phyloP scores from a whole-genome alignment of 805 yeast genomes.

The Candida sphagnicola region DNA sequence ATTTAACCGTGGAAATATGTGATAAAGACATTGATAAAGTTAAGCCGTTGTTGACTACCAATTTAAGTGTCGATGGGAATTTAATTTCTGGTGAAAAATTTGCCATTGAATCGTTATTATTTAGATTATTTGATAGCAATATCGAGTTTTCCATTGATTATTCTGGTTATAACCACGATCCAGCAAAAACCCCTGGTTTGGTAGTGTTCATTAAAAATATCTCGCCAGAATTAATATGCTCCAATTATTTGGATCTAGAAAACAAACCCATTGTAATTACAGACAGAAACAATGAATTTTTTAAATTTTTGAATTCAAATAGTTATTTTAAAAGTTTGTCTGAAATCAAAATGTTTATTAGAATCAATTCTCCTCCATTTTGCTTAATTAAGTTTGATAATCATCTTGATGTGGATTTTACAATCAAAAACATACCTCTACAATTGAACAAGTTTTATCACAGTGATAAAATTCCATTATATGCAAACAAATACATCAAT shows the following conservation, averaged over 20 bases:
- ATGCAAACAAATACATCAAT: constrained; percentile 62
- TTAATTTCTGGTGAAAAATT: background rate
- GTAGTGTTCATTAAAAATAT: constrained; percentile 53
- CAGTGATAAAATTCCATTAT: constrained; percentile 30
- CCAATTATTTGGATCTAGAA: background rate
- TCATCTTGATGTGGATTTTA: constrained; percentile 29
- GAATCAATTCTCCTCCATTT: background rate
- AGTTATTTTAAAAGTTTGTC: constrained; percentile 3
- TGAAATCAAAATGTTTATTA: constrained; percentile 3
- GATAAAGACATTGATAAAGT: background rate
- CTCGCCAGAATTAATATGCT: constrained; percentile 24
- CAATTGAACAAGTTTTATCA: constrained; percentile 21
- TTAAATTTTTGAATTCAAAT: background rate
- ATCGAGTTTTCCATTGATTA: constrained; percentile 19
- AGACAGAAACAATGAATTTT: background rate
- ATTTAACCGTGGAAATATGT: background rate
- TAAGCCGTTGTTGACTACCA: background rate
- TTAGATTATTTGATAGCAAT: constrained; percentile 4
- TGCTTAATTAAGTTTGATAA: constrained; percentile 27
- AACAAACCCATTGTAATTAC: background rate
- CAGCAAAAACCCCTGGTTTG: constrained; percentile 44
- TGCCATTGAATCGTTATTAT: constrained; percentile 7
- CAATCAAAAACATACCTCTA: constrained; percentile 11
- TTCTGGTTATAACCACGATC: constrained; percentile 16
- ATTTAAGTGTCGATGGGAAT: background rate